Base-by-base conservation (phyloP, 2,329 filamentous ascomycete genomes). In the Phoma sp. region DNA sequence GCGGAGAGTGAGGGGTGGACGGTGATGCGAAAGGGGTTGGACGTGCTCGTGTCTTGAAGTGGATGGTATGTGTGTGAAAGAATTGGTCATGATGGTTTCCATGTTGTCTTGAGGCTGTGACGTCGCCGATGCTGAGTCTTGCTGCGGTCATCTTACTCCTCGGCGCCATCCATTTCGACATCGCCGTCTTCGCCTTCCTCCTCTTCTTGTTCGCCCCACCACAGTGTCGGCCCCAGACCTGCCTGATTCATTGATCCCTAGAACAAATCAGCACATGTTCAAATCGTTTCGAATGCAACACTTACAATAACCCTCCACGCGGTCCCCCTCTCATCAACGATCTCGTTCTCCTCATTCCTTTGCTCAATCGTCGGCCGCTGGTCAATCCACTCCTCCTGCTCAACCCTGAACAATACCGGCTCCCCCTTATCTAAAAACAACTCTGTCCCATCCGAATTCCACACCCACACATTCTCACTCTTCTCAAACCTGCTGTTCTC, bases 381-480 rank as follows among this genome's bases (percentile, higher is more conserved):
- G 72, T 98, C 93, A 56, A 92, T 86, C 92, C 95, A 99, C 62
- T 91, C 85, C 77, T 99, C 95, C 43, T 88, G 85, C 64, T 96
- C 87, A 33, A 98, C 87, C 18, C 92, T 84, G 67, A 98, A 90
- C 33, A 93, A 85, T 23, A 96, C 93, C 66, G 89, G 87, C 77
- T 98, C 95, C 68, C 93, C 88, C 66, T 88, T 88, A 74, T 99
- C 95, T 74, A 95, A 96, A 73, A 89, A 96, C 62, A 96, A 85
- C 23, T 87, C 83, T 14, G 87, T 82, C 10, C 92, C 83, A 14
- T 84, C 90, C 9, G 87, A 84, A 25, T 88, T 84, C 91, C 92
- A 98, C 32, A 93, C 84, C 88, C 91, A 98, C 2, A 91, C 83
- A 64, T 90, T 85, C 64, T 96, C 90, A 51, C 84, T 83, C 59